phyloP scores from a whole-genome alignment of 2,329 filamentous ascomycete species.

The Fonsecaea monophora region DNA sequence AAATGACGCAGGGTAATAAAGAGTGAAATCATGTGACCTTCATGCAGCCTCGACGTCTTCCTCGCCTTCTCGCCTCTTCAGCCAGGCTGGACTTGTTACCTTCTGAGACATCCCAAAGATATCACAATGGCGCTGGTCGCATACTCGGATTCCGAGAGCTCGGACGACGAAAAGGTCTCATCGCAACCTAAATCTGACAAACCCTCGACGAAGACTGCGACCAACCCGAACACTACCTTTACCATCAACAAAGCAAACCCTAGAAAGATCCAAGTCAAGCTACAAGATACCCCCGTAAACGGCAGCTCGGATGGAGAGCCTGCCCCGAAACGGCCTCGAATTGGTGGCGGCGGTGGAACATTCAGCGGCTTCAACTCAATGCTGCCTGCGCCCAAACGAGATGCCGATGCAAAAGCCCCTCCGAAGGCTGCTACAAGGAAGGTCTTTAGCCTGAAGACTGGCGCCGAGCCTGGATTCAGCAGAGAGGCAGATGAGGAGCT shows the following conservation, averaged over 20 bases:
- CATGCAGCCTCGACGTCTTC: neutral
- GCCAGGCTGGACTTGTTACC: neutral
- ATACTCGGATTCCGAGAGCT: slow-evolving; percentile 80
- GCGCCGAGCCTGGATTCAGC: slow-evolving; percentile 80
- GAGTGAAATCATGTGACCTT: neutral
- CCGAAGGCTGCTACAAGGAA: slow-evolving; percentile 55
- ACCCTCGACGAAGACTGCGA: slow-evolving; percentile 43
- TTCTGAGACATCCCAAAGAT: neutral
- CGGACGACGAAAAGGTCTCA: slow-evolving; percentile 63
- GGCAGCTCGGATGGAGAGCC: slow-evolving; percentile 58
- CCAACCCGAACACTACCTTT: slow-evolving; percentile 73
- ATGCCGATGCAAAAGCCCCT: slow-evolving; percentile 33
- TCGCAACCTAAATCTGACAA: slow-evolving; percentile 47
- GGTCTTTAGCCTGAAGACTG: slow-evolving; percentile 79
- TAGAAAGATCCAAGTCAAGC: slow-evolving; percentile 81
- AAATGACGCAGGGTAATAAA: neutral
- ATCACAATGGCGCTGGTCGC: slow-evolving; percentile 75
- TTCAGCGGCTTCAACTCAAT: slow-evolving; percentile 87
- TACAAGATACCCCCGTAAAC: slow-evolving; percentile 63
- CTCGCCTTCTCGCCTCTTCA: neutral
- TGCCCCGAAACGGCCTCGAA: slow-evolving; percentile 74
- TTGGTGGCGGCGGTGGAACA: slow-evolving; percentile 65
- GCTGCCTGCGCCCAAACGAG: slow-evolving; percentile 79
- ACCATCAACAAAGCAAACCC: slow-evolving; percentile 81
- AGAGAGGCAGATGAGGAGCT: slow-evolving; percentile 60